Base-by-base conservation (phyloP, 345 rosid species). In the Rhodamnia rubescens region DNA sequence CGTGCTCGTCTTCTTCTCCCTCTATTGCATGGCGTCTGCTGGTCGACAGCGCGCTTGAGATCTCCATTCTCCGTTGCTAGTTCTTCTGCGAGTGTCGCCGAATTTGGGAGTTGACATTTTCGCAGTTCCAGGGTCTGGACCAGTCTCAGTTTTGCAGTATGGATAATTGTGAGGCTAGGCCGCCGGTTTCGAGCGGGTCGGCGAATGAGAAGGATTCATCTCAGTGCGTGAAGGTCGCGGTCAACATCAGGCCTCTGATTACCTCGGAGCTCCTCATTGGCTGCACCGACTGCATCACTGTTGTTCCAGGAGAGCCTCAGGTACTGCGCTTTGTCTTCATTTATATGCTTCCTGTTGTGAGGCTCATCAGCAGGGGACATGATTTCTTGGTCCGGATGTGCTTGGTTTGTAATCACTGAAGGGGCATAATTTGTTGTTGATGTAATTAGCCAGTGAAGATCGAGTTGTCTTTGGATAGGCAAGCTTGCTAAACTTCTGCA, bases 261-360 rank as follows among this genome's bases (percentile, higher is more conserved):
- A 96, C 98, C 11, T 86, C 95, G 18, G 99, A 97, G 93, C 98
- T 97, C 88, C 90, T 94, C 21, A 89, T 89, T 75, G 99, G 99
- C 36, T 95, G 98, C 64, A 93, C 96, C 3, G 99, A 97, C 91
- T 96, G 98, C 90, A 95, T 96, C 90, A 92, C 96, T 47, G 92
- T 96, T 9, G 90, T 91, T 27, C 96, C 96, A 3, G 96, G 96
- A 2, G 97, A 96, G 85, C 98, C 99, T 36, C 98, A 97, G 98
- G 99, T 94, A 88, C 32, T 42, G 18, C 53, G 53, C 55, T 32
- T 12, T 50, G 56, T 51, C 16, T 56, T 29, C 21, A 27, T 47
- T 18, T 5, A 8, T n/a, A 27, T 58, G 53, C 20, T 7, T 22
- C 7, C 40, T 27, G 32, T 22, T 20, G 69, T 7, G 21, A 8